phyloP scores from a whole-genome alignment of 805 yeast genomes.

The Spathaspora gorwiae region DNA sequence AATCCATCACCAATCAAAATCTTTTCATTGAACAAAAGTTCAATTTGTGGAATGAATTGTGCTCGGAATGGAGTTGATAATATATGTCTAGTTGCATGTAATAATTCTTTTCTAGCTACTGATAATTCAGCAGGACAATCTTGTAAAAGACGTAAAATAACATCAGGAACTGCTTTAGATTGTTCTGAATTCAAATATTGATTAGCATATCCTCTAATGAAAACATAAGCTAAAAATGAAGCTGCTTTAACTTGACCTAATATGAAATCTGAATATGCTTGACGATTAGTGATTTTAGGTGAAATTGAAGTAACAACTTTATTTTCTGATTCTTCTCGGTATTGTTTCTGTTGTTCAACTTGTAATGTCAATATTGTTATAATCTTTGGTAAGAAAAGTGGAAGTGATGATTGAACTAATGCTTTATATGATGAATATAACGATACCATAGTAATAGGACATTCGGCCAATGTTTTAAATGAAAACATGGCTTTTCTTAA shows the following conservation, averaged over 20 bases:
- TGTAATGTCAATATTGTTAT: conserved; percentile 69
- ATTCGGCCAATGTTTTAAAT: conserved; percentile 88
- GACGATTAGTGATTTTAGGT: conserved; percentile 68
- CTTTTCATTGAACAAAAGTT: conserved; percentile 77
- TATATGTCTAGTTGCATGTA: conserved; percentile 95
- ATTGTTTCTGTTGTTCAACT: conserved; percentile 65
- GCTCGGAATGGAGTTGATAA: conserved; percentile 81
- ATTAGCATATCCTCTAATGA: conserved; percentile 76
- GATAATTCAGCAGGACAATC: conserved; percentile 95
- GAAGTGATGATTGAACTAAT: conserved; percentile 64
- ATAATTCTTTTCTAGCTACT: conserved; percentile 83
- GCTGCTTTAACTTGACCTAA: conserved; percentile 95
- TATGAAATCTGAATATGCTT: conserved; percentile 82
- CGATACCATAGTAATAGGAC: conserved; percentile 95
- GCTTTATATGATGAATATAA: conserved; percentile 83
- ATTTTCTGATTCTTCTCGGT: conserved; percentile 45
- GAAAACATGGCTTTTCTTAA: conserved; percentile 70
- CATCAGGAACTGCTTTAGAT: conserved; percentile 70
- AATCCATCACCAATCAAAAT: conserved; percentile 90
- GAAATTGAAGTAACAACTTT: conserved; percentile 66
- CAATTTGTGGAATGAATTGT: conserved; percentile 80
- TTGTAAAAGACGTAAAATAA: conserved; percentile 78
- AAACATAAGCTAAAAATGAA: conserved; percentile 87
- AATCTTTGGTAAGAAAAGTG: conserved; percentile 75
- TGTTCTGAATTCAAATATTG: conserved; percentile 44